A percentile compares a stretch with the other conserved stretches of the same genome.
These are phyloP conservation scores for Hyaloperonospora brassicae DNA, from an alignment of 352 stramenopile species.

Conservation along the genomic window DNA sequence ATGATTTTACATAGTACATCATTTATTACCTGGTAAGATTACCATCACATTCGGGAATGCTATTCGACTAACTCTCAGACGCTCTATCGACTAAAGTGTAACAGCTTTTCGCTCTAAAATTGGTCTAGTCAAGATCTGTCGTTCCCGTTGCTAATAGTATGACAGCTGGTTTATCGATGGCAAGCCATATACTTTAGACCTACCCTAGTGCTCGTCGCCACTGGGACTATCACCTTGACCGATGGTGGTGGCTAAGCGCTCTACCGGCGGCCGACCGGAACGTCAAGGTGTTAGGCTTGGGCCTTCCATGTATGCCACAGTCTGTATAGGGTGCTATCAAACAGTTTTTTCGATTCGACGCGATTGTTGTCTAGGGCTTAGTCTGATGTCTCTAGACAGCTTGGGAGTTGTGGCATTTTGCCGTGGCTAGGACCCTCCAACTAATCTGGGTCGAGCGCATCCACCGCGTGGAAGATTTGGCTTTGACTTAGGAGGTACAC, in stretches of 20 bases:
- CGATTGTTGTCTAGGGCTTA: background rate
- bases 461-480: background rate
- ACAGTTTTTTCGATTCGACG: background rate
- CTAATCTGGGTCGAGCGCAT: too few relatives aligned
- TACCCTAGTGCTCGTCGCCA: background rate
- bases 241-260: background rate
- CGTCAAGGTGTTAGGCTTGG: background rate
- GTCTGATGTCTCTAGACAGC: too few relatives aligned
- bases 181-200: background rate
- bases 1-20: too few relatives aligned
- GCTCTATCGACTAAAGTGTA: background rate
- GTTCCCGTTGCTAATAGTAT: background rate
- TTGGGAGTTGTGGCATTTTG: too few relatives aligned
- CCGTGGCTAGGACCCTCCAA: too few relatives aligned
- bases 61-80: background rate
- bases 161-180: background rate
- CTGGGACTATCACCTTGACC: background rate
- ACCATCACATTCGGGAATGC: background rate
- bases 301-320: background rate
- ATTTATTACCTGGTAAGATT: background rate
- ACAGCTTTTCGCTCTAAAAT: background rate
- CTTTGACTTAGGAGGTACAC: background rate
- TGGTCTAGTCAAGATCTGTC: background rate
- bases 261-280: background rate
- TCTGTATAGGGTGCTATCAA: background rate